phyloP scores from a whole-genome alignment of 2,329 filamentous ascomycete species.

The Claviceps sp. region DNA sequence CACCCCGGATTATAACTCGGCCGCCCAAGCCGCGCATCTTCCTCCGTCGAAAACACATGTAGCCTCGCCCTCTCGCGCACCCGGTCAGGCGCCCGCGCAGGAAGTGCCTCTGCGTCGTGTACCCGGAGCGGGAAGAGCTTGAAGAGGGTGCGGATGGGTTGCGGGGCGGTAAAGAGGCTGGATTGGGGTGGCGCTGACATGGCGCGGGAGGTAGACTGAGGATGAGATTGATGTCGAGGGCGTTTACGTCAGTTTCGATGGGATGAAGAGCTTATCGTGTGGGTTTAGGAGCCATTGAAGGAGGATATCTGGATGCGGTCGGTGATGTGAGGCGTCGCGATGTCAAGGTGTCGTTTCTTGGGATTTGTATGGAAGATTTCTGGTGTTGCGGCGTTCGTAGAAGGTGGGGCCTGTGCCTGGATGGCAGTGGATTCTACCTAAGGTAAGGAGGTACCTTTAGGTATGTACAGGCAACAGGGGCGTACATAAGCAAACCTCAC shows the following conservation, averaged over 20 bases:
- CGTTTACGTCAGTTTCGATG: no score
- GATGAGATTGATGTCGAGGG: no score
- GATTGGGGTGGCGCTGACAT: slow-evolving; percentile 7
- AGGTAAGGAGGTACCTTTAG: not conserved
- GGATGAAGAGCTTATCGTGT: no score
- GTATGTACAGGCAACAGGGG: no score
- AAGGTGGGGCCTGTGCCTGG: not conserved
- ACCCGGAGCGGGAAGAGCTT: slow-evolving; percentile 67
- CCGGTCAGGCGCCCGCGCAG: slow-evolving; percentile 38
- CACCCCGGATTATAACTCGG: slow-evolving; percentile 88
- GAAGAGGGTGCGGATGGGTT: slow-evolving; percentile 71
- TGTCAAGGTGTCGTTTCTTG: not conserved
- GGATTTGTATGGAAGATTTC: not conserved
- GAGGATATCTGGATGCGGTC: no score
- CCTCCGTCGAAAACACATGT: slow-evolving; percentile 60
- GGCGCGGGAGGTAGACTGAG: not conserved
- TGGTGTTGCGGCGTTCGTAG: not conserved
- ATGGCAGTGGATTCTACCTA: not conserved
- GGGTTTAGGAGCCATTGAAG: no score
- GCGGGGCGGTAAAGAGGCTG: slow-evolving; percentile 48
- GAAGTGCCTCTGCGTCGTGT: slow-evolving; percentile 64
- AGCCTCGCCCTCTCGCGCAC: slow-evolving; percentile 39
- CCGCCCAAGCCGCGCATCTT: slow-evolving; percentile 44
- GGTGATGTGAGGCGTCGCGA: not conserved
- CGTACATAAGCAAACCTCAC: no score